Evolutionary conservation across 2,329 filamentous ascomycete species (phyloP).

Genomic region (Colletotrichum theobromicola): DNA sequence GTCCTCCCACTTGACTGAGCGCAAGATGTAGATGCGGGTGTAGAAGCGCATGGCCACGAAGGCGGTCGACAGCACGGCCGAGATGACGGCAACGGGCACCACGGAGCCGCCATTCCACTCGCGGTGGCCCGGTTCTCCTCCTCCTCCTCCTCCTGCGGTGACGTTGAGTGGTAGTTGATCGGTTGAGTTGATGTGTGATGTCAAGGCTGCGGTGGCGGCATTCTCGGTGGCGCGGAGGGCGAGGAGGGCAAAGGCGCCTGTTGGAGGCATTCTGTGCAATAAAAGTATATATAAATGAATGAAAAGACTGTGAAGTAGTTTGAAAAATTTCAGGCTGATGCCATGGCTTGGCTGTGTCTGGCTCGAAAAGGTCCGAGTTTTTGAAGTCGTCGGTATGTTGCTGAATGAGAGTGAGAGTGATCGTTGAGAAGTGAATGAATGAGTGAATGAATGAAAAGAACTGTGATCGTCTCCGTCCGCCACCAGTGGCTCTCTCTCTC

Average conservation of each 20-base stretch:
- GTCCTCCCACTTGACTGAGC: constrained; percentile 37
- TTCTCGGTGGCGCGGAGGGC: background rate
- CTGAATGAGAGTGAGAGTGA: background rate
- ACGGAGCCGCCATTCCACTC: constrained; percentile 21
- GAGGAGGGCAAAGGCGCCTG: background rate
- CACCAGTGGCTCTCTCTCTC: background rate
- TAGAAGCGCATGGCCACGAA: constrained; percentile 36
- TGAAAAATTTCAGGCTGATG: background rate
- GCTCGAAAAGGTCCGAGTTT: background rate
- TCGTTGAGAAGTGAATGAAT: background rate
- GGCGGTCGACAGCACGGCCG: constrained; percentile 29
- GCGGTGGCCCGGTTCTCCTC: background rate
- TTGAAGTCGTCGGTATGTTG: background rate
- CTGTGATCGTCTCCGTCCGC: background rate
- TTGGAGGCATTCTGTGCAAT: background rate
- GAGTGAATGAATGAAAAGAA: background rate
- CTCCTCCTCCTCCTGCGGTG: background rate
- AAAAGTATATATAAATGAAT: background rate
- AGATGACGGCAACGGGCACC: constrained; percentile 21
- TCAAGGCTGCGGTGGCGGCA: background rate
- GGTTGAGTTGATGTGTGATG: background rate
- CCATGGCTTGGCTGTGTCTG: background rate
- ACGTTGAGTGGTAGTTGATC: background rate
- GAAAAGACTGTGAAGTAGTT: background rate
- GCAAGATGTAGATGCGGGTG: constrained; percentile 35